These are phyloP conservation scores for Citrullus mucosospermus DNA, from an alignment of 306 rosid species.

Conservation along the genomic window DNA sequence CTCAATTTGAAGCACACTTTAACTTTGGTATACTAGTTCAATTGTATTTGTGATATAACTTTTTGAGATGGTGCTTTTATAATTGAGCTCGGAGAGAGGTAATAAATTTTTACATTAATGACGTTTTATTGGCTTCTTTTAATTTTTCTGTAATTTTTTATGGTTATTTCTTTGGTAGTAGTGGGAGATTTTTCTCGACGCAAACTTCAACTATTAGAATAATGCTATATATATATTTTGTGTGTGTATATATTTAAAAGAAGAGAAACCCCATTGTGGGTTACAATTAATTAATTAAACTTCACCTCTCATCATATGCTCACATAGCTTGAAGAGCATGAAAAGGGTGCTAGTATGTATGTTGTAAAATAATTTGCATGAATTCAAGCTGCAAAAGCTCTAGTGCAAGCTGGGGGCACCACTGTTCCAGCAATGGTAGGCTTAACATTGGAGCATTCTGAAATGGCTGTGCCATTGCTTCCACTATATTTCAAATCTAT, in stretches of 20 bases:
- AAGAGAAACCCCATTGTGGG: background rate
- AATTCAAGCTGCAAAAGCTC: background rate
- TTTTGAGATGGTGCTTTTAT: no score
- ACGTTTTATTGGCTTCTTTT: no score
- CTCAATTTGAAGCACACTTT: no score
- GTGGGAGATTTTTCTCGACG: no score
- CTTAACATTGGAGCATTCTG: slow-evolving; percentile 21
- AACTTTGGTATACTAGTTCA: no score
- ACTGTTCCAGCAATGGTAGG: slow-evolving; percentile 9
- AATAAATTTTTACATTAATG: no score
- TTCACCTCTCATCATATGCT: background rate
- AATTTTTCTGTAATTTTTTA: no score
- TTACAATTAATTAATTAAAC: background rate
- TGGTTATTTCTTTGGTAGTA: no score
- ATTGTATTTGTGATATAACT: no score
- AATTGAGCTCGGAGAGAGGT: no score
- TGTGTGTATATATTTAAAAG: background rate
- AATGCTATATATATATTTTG: no score
- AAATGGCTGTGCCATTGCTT: slow-evolving; percentile 3
- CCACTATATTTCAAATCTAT: slow-evolving; percentile 18
- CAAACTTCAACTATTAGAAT: no score
- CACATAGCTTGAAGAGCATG: background rate
- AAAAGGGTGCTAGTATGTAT: background rate
- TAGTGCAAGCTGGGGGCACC: slow-evolving; percentile 14
- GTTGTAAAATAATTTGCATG: background rate